Percentiles rank a stretch among this genome's conserved stretches.
Evolutionary conservation across 176 grass and related monocot species (phyloP).

Genomic region (Phragmites australis): DNA sequence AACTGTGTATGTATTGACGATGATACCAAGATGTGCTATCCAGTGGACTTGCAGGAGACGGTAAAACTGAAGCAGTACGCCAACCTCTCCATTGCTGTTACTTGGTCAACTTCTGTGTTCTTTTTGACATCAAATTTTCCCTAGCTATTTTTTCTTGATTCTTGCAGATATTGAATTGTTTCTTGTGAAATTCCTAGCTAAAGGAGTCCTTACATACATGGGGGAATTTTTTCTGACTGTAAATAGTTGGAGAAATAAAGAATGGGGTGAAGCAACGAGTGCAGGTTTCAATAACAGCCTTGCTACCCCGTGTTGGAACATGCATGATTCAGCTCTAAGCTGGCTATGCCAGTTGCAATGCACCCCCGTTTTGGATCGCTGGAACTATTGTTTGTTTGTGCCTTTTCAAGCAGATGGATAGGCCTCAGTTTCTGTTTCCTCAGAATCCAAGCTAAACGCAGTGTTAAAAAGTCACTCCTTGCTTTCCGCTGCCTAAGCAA

Average conservation of each 20-base stretch:
- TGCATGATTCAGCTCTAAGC: constrained; percentile 26
- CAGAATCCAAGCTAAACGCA: constrained; percentile 28
- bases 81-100: no score
- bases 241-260: not conserved
- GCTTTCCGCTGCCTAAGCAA: constrained; percentile 44
- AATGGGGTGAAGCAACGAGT: not conserved
- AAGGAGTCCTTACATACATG: no score
- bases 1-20: not conserved
- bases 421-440: constrained; percentile 15
- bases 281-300: constrained; percentile 35
- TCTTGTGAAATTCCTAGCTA: no score
- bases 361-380: not conserved
- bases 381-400: constrained; percentile 38
- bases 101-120: no score
- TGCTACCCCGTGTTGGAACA: constrained; percentile 26
- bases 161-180: no score
- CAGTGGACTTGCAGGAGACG: no score
- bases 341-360: constrained; percentile 16
- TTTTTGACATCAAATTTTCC: no score
- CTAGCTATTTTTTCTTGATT: no score
- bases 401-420: constrained; percentile 37
- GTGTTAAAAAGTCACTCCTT: constrained; percentile 32
- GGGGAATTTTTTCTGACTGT: no score
- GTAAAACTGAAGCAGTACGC: no score
- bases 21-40: no score